A percentile compares a stretch with the other conserved stretches of the same genome.
phyloP scores from a whole-genome alignment of 352 stramenopile species.

The Globisporangium megalacanthum region DNA sequence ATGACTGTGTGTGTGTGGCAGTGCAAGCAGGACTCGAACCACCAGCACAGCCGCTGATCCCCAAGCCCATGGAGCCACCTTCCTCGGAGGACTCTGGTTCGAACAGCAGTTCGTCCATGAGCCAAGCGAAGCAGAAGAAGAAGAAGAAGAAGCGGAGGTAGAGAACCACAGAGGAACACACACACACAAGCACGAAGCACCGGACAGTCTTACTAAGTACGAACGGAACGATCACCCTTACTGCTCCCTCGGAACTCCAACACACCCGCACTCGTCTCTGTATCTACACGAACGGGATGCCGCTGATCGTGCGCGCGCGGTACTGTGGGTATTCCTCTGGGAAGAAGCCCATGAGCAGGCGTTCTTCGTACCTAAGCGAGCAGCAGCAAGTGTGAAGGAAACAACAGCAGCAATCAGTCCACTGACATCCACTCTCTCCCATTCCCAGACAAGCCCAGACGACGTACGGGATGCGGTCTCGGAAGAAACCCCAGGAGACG shows the following conservation, averaged over 20 bases:
- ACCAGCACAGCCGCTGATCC: conserved; percentile 22
- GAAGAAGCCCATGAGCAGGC: conserved; percentile 88
- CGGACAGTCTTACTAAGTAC: background rate
- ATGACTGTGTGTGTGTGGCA: conserved; percentile 6
- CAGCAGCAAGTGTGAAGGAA: background rate
- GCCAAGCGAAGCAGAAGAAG: conserved; percentile 43
- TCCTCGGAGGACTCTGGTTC: background rate
- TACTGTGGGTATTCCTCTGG: conserved; percentile 91
- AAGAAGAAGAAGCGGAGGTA: conserved; percentile 25
- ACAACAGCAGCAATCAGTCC: no score
- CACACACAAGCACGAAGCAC: background rate
- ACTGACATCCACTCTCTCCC: no score
- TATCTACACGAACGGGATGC: conserved; percentile 88
- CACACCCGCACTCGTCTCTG: background rate
- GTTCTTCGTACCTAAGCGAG: conserved; percentile 85
- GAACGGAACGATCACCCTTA: background rate
- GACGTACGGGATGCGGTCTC: conserved; percentile 89
- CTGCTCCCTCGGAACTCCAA: background rate
- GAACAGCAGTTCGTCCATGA: conserved; percentile 10
- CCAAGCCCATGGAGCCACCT: conserved; percentile 5
- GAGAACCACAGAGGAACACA: background rate
- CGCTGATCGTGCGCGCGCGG: conserved; percentile 81
- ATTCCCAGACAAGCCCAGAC: background rate
- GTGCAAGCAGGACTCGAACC: conserved; percentile 37
- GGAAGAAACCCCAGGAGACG: conserved; percentile 94